Base-by-base conservation (phyloP, 2,329 filamentous ascomycete species). In the Trichoderma endophyticum region DNA sequence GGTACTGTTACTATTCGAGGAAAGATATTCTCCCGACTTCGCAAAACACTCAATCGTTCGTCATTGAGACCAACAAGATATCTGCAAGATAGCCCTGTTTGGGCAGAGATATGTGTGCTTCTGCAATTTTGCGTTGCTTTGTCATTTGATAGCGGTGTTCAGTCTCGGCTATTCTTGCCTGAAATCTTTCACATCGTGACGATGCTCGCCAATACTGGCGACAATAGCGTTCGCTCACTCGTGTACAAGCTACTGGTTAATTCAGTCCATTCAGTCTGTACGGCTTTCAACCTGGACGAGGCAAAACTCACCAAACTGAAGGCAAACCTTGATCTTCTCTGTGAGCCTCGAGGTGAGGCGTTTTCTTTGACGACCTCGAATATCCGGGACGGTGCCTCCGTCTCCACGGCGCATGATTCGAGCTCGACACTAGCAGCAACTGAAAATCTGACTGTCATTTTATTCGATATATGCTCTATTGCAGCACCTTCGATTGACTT, bases 111-210 rank as follows among this genome's bases (percentile, higher is more conserved):
- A 32, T 91, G 90, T 77, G 85, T 92, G 60, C 82, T 92, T 36
- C 82, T 92, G 63, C 88, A 90, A 60, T 90, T 92, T 74, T 91
- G 89, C 73, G 82, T 92, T 15, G 87, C 89, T 2, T 82, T 91
- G 65, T 92, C 90, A 1, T 92, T 92, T 74, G 88, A 92, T 78
- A 90, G 87, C 74, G 88, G 89, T 26, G 86, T 90, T 15, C 90
- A 92, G 78, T 86, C 90, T 4, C 90, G 92, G 78, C 83, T 92
- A 59, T 92, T 89, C 75, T 81, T 92, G 6, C 90, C 90, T 0
- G 90, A 92, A 77, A 84, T 92, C 60, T 92, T 92, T 77, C 90
- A 92, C 79, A 84, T 92, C 63, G 89, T 92, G 72, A 92, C 90
- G 0, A 91, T 92, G 89, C 83, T 92, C 30, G 88, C 89, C 43